These are phyloP conservation scores for Ambrosiella beaveri DNA, from an alignment of 2,329 filamentous ascomycete genomes.

Conservation along the genomic window DNA sequence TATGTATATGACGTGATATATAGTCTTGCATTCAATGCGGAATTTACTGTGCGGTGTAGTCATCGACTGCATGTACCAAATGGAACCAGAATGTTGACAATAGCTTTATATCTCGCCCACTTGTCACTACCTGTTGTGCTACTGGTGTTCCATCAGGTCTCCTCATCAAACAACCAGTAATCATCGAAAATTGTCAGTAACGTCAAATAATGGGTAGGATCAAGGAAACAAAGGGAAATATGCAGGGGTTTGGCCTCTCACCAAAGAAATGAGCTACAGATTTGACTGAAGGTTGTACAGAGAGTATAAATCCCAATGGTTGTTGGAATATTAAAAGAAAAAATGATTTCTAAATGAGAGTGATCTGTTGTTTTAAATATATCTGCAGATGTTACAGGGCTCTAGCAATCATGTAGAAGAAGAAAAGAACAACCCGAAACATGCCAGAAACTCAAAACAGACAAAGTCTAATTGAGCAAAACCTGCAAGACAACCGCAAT, in stretches of 20 bases:
- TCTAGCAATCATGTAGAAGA: background rate
- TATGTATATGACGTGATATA: no score
- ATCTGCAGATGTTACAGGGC: background rate
- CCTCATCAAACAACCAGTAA: no score
- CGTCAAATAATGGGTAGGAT: background rate
- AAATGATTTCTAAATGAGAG: background rate
- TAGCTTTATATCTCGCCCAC: no score
- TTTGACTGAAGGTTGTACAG: no score
- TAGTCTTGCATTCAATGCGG: no score
- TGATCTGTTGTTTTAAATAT: background rate
- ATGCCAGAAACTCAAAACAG: background rate
- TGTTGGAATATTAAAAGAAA: background rate
- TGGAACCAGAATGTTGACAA: no score
- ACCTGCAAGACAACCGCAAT: background rate
- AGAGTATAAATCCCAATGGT: no score
- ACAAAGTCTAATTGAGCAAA: background rate
- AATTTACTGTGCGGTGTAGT: no score
- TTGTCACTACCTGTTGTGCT: no score
- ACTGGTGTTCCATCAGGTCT: no score
- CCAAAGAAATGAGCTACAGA: no score
- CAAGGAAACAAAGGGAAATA: background rate
- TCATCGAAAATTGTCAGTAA: background rate
- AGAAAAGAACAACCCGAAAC: background rate
- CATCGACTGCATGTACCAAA: no score
- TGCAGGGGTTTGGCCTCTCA: background rate